A percentile compares a stretch with the other conserved stretches of the same genome.
These are phyloP conservation scores for Niebla homalea DNA, from an alignment of 495 filamentous ascomycete species.

Conservation along the genomic window DNA sequence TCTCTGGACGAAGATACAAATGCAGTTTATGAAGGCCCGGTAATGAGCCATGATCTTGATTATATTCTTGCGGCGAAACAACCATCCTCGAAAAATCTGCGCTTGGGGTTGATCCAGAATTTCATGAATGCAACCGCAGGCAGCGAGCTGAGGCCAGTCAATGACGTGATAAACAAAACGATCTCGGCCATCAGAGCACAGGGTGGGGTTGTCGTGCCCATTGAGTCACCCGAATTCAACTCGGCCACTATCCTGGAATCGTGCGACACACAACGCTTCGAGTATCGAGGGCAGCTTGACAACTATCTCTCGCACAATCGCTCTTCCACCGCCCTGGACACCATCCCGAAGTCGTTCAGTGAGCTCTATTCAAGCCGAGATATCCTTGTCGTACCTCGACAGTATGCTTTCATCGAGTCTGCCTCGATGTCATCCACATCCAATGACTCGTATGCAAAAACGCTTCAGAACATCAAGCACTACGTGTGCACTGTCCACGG, in stretches of 20 bases:
- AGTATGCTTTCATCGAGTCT: slow-evolving; percentile 38
- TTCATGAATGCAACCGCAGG: slow-evolving; percentile 31
- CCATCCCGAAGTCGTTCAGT: slow-evolving; percentile 26
- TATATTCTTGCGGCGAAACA: slow-evolving; percentile 26
- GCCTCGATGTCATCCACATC: slow-evolving; percentile 33
- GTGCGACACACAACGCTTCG: slow-evolving; percentile 44
- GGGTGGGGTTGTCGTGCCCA: slow-evolving; percentile 30
- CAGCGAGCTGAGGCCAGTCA: slow-evolving; percentile 41
- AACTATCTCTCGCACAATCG: slow-evolving; percentile 31
- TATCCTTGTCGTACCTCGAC: slow-evolving; percentile 42
- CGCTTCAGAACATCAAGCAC: slow-evolving; percentile 29
- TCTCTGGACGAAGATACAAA: slow-evolving; percentile 34
- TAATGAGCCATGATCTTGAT: slow-evolving; percentile 23
- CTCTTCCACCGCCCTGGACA: slow-evolving; percentile 16
- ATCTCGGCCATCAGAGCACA: slow-evolving; percentile 22
- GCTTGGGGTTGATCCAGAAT: slow-evolving; percentile 35
- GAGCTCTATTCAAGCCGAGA: slow-evolving; percentile 31
- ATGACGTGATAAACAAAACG: slow-evolving; percentile 28
- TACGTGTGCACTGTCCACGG: slow-evolving; percentile 32
- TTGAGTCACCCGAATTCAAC: slow-evolving; percentile 39
- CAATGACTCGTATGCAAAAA: slow-evolving; percentile 30
- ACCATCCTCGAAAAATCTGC: slow-evolving; percentile 26
- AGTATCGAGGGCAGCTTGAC: slow-evolving; percentile 39
- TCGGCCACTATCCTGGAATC: slow-evolving; percentile 26
- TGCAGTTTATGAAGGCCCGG: slow-evolving; percentile 27